Evolutionary conservation across 345 rosid species (phyloP).

Genomic region (Gossypium bickii): DNA sequence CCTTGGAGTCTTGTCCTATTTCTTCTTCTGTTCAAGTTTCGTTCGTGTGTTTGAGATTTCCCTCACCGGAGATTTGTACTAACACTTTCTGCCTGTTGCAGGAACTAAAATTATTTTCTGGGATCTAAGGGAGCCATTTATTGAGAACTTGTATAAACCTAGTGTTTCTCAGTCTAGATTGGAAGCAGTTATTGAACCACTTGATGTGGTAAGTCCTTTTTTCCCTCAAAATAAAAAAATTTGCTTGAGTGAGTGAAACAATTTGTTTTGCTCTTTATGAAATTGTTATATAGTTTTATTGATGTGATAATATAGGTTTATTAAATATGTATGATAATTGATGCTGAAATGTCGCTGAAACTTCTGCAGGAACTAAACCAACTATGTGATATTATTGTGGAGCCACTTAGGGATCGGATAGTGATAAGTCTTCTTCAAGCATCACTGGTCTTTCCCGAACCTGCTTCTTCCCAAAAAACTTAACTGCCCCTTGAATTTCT

Average conservation of each 20-base stretch:
- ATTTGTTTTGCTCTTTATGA: background rate
- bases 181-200: constrained; percentile 77
- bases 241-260: background rate
- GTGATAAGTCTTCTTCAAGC: constrained; percentile 96
- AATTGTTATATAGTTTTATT: background rate
- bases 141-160: constrained; percentile 77
- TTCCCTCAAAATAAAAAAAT: background rate
- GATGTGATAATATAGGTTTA: background rate
- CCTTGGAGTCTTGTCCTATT: too few relatives aligned
- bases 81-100: constrained; percentile 38
- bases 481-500: constrained; percentile 15
- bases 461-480: constrained; percentile 5
- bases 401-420: constrained; percentile 83
- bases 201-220: constrained; percentile 54
- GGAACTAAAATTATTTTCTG: constrained; percentile 91
- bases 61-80: too few relatives aligned
- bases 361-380: constrained; percentile 78
- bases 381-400: constrained; percentile 73
- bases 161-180: constrained; percentile 68
- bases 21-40: too few relatives aligned
- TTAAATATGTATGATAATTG: constrained; percentile 5
- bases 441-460: constrained; percentile 61
- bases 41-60: too few relatives aligned
- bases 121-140: constrained; percentile 82
- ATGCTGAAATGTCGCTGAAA: constrained; percentile 1